Evolutionary conservation across 1,284 basidiomycete genomes (phyloP), one percentile per base, ranked within the genome.

Genomic region (Ustilago curta): DNA sequence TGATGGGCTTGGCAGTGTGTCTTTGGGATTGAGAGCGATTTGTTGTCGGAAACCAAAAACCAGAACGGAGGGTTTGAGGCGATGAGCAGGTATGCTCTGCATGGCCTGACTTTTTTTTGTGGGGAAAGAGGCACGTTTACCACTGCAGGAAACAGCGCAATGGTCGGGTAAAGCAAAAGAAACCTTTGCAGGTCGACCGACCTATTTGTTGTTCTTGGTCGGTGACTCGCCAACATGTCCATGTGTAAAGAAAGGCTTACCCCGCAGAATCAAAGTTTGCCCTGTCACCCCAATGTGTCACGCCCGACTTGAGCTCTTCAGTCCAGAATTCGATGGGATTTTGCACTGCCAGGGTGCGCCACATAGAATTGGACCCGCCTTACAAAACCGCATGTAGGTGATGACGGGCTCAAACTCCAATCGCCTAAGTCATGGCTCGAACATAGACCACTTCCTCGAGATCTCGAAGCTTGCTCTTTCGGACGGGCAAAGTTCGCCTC

Each of bases 241-340:
- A 14, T 37, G n/a, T 37, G 35, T 16, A 57, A 49, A 19, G 32
- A 57, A 49, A 19, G 32, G 45, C 49, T 52, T 59, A 59, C 57
- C 57, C 49, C 40, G 57, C 57, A 59, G 35, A n/a, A 48, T 50
- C 19, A 5, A 35, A 37, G 42, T 39, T 43, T 35, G 57, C 49
- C 42, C 19, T 23, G 42, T 58, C 56, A 43, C n/a, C 21, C 7
- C 39, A 23, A 29, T 58, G 56, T 50, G 48, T 58, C 56, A 58
- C 48, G 35, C 11, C 35, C 35, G n/a, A n/a, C 14, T 37, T 9
- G 12, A 2, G 4, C 12, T 2, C 12, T 3, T 37, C 14, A 32
- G 35, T 37, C 14, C 35, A 37, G 35, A 37, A 37, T 9, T 32
- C 12, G 9, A 32, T 27, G 7, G 27, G 37, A 11, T 18, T 40